Evolutionary conservation across 2,329 filamentous ascomycete genomes (phyloP).

Genomic region (Phialocephala subalpina): DNA sequence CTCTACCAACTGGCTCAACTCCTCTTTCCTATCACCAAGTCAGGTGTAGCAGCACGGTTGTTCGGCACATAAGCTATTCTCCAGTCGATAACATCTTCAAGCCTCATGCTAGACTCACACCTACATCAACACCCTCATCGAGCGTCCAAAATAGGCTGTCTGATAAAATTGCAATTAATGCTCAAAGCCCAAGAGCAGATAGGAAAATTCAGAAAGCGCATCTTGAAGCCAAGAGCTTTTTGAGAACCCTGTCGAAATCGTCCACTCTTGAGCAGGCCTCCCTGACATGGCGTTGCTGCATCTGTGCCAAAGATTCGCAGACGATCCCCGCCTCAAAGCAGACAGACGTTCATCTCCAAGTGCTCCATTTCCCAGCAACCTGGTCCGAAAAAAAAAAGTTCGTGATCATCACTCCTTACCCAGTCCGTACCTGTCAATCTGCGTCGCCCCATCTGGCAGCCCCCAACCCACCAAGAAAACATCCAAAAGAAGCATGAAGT

Average conservation of each 20-base stretch:
- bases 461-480: neutral
- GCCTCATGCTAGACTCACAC: neutral
- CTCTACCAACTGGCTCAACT: neutral
- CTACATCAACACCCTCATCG: neutral
- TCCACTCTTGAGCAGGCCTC: neutral
- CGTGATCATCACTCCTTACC: neutral
- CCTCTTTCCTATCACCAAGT: neutral
- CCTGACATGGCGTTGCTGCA: neutral
- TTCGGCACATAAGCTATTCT: neutral
- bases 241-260: neutral
- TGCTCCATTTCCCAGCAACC: slow-evolving; percentile 4
- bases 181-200: neutral
- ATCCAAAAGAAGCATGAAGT: neutral
- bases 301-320: neutral
- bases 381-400: neutral
- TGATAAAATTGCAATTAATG: slow-evolving; percentile 9
- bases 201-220: neutral
- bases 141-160: neutral
- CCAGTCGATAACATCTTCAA: neutral
- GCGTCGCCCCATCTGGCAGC: neutral
- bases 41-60: slow-evolving; percentile 7
- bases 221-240: neutral
- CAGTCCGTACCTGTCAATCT: slow-evolving; percentile 10
- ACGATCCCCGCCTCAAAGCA: neutral
- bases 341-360: neutral